Evolutionary conservation across 805 yeast genomes (phyloP), one percentile per base, ranked within the genome.

Genomic region (Candida odintsovae): DNA sequence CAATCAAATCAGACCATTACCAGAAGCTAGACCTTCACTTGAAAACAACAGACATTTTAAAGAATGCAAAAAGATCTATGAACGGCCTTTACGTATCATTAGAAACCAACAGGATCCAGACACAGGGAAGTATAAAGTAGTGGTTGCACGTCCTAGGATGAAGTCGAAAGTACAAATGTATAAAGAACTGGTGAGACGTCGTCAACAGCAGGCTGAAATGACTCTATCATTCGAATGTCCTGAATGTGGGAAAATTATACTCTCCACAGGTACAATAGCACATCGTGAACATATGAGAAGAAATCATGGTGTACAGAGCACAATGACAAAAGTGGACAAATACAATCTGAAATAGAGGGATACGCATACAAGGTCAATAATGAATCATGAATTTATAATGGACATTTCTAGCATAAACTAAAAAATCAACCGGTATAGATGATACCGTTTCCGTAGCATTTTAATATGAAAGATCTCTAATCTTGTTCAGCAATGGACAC

Each of bases 401-500:
- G 12, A 28, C 31, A 28, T 28, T 28, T 28, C 31, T 13, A 13
- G n/a, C 31, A 28, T 28, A 4, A 13, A 28, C 4, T 4, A 28
- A 13, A 12, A 7, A 12, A n/a, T 25, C 28, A 28, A 28, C n/a
- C 13, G n/a, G 28, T n/a, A 11, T 4, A 31, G 19, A 6, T 23
- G 8, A 9, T 23, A 9, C 28, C 11, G 4, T 25, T 25, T 25
- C 28, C 5, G 23, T 22, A 22, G 23, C 19, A 18, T 5, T 19
- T 5, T 13, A n/a, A n/a, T n/a, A 19, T 36, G 9, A 36, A 20
- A 36, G 16, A 8, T 54, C 56, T 42, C 58, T 73, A 90, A 71
- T 94, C 99, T 71, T 88, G 92, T 71, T 94, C 99, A 43, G 99
- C 98, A 64, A 94, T 90, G 21, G 97, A 79, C 28, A 90, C 86